Conservation (phyloP, 2,329 filamentous ascomycete genomes). For the Aspergillus pseudotamarii region DNA sequence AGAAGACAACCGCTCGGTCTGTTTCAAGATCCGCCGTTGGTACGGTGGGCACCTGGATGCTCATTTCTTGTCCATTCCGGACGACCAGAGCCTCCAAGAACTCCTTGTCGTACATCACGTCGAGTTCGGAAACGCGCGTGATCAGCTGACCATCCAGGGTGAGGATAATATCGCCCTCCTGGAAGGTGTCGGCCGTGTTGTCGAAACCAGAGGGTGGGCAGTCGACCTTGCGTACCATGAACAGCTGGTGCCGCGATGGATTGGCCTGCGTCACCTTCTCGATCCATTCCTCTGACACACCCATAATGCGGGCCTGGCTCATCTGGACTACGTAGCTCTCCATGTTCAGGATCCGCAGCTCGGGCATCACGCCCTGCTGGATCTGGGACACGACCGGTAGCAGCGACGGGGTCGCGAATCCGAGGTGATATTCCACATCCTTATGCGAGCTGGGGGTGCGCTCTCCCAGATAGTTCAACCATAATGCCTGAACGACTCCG, state of each 20-base stretch:
- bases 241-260: constrained; percentile 89
- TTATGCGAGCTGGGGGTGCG: constrained; percentile 75
- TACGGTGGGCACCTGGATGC: constrained; percentile 78
- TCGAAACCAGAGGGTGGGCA: constrained; percentile 55
- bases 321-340: constrained; percentile 96
- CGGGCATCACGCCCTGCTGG: constrained; percentile 75
- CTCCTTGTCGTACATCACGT: constrained; percentile 93
- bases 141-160: constrained; percentile 90
- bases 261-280: constrained; percentile 85
- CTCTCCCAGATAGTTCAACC: constrained; percentile 96
- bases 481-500: constrained; percentile 90
- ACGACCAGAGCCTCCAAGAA: constrained; percentile 82
- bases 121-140: constrained; percentile 88
- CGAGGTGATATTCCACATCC: constrained; percentile 95
- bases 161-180: constrained; percentile 90
- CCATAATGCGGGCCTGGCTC: constrained; percentile 96
- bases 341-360: constrained; percentile 86
- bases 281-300: constrained; percentile 94
- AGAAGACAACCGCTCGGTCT: constrained; percentile 88
- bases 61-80: constrained; percentile 78
- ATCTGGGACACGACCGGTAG: constrained; percentile 88
- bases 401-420: constrained; percentile 83
- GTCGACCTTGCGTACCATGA: constrained; percentile 94
- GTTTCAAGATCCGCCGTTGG: constrained; percentile 90
- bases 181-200: constrained; percentile 62